Evolutionary conservation across 352 stramenopile species (phyloP).

Genomic region (Pilasporangium apinafurcum): DNA sequence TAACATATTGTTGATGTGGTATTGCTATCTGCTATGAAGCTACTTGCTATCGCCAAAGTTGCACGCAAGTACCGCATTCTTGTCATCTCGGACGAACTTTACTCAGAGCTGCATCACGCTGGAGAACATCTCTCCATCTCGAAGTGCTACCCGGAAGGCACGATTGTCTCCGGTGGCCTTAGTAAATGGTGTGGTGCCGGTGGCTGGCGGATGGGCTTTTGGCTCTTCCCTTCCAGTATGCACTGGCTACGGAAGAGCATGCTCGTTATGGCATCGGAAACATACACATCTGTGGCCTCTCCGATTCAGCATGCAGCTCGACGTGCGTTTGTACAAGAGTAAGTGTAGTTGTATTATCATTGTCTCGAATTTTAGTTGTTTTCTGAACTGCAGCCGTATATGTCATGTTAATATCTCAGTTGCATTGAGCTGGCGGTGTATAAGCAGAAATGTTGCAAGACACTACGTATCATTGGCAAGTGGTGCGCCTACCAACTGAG

Average conservation of each 20-base stretch:
- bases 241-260: conserved; percentile 81
- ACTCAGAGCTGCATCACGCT: conserved; percentile 77
- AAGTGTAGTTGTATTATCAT: conserved; percentile 12
- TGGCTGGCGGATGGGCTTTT: conserved; percentile 86
- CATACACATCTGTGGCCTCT: conserved; percentile 81
- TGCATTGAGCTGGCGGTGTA: conserved; percentile 73
- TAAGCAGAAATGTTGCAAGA: conserved; percentile 80
- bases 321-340: conserved; percentile 73
- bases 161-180: conserved; percentile 80
- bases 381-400: too few species aligned
- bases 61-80: conserved; percentile 83
- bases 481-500: conserved; percentile 82
- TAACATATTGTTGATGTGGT: conserved; percentile 1
- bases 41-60: conserved; percentile 60
- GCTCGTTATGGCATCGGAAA: conserved; percentile 87
- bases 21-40: conserved; percentile 14
- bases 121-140: conserved; percentile 77
- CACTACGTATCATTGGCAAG: conserved; percentile 70
- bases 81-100: conserved; percentile 88
- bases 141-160: conserved; percentile 82
- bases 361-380: neutral
- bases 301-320: conserved; percentile 82
- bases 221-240: conserved; percentile 75
- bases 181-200: conserved; percentile 87
- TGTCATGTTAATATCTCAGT: conserved; percentile 20